These are phyloP conservation scores for Xylaria polymorpha DNA, from an alignment of 2,329 filamentous ascomycete genomes.

Conservation along the genomic window DNA sequence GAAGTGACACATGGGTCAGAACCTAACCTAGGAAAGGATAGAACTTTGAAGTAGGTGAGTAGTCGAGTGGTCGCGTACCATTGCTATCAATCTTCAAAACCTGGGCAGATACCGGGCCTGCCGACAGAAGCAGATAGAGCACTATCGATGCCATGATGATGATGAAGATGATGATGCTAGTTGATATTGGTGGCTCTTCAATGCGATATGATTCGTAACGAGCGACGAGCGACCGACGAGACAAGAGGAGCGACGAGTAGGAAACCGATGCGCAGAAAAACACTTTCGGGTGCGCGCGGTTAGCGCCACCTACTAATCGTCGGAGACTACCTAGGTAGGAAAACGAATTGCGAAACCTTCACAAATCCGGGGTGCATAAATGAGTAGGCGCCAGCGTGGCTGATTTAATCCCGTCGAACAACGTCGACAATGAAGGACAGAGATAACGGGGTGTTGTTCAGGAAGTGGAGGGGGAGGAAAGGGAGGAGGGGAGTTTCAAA, in stretches of 20 bases:
- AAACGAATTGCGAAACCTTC: not conserved
- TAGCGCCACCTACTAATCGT: not conserved
- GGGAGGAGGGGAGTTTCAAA: conserved; percentile 3
- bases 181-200: not conserved
- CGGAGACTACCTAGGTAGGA: not conserved
- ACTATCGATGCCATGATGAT: conserved; percentile 32
- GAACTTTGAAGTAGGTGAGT: not conserved
- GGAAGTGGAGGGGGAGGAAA: conserved; percentile 4
- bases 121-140: conserved; percentile 28
- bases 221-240: conserved; percentile 12
- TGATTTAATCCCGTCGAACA: not conserved
- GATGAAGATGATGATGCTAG: not conserved
- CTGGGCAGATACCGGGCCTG: conserved; percentile 33
- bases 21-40: not conserved
- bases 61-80: conserved; percentile 36
- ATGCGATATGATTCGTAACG: not conserved
- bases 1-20: conserved; percentile 27
- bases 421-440: not conserved
- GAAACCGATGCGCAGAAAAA: conserved; percentile 3
- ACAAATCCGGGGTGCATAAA: not conserved
- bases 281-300: conserved; percentile 4
- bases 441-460: not conserved
- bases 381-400: conserved; percentile 12
- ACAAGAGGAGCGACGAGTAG: conserved; percentile 5
- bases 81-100: conserved; percentile 41